Evolutionary conservation across 2,329 filamentous ascomycete species (phyloP).

Genomic region (Talaromyces piceae): DNA sequence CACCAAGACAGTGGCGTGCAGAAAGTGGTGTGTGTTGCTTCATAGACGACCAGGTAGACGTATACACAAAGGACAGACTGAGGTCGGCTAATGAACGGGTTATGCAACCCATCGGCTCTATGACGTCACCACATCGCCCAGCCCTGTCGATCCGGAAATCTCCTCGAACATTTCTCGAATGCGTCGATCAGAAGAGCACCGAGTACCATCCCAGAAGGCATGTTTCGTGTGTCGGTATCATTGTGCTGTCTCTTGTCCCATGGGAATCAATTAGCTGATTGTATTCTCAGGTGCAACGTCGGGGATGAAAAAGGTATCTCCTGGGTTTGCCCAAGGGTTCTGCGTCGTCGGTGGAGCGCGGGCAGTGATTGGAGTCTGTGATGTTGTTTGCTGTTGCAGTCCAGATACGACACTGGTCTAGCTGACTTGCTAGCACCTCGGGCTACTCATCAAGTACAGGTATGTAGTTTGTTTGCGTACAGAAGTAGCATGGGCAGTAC

Average conservation of each 20-base stretch:
- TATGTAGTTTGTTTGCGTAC: neutral
- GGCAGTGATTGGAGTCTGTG: neutral
- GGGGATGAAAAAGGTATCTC: neutral
- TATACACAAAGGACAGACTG: neutral
- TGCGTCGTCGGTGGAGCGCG: neutral
- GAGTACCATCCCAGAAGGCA: no score
- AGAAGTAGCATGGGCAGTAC: constrained; percentile 11
- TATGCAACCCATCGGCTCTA: neutral
- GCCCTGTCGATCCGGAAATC: neutral
- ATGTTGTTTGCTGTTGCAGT: neutral
- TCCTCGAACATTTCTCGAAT: neutral
- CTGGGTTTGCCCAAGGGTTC: neutral
- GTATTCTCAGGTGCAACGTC: neutral
- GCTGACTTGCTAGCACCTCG: no score
- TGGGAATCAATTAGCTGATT: neutral
- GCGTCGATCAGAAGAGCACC: neutral
- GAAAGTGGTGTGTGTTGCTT: no score
- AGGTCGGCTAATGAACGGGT: neutral
- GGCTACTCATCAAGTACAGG: neutral
- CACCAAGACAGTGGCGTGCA: no score
- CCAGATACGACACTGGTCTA: neutral
- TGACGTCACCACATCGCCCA: neutral
- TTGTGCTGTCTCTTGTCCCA: neutral
- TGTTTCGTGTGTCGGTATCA: neutral
- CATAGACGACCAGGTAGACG: neutral